Conservation (phyloP, 2,329 filamentous ascomycete genomes). For the Corinectria fuckeliana region DNA sequence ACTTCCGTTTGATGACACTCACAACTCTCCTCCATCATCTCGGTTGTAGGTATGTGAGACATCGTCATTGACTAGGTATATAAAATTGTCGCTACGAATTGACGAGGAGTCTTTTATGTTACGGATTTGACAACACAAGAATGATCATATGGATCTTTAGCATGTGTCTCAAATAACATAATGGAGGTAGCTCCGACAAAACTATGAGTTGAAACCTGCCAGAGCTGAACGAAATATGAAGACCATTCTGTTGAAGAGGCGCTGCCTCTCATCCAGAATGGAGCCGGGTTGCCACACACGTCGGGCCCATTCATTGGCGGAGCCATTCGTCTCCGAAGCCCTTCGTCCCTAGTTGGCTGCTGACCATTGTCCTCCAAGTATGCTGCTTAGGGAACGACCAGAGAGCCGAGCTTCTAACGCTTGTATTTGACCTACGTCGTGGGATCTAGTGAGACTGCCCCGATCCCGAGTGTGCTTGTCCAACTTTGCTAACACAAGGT, state of each 20-base stretch:
- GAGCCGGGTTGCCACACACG: neutral
- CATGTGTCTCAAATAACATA: too few relatives aligned
- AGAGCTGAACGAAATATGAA: too few relatives aligned
- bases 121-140: too few relatives aligned
- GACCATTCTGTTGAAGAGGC: neutral
- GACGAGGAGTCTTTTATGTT: too few relatives aligned
- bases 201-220: too few relatives aligned
- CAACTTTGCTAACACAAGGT: neutral
- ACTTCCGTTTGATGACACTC: neutral
- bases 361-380: conserved; percentile 1
- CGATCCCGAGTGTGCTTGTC: neutral
- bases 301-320: neutral
- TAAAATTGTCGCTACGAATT: too few relatives aligned
- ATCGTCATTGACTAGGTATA: too few relatives aligned
- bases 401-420: neutral
- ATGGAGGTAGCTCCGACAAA: too few relatives aligned
- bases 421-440: conserved; percentile 34
- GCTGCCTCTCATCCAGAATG: neutral
- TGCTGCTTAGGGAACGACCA: neutral
- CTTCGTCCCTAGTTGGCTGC: conserved; percentile 1
- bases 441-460: conserved; percentile 31
- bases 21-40: neutral
- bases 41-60: too few relatives aligned
- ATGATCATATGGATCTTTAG: too few relatives aligned
- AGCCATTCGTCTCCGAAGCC: conserved; percentile 1